Base-by-base conservation (phyloP, 768 basidiomycete genomes). In the Calocera cornea region DNA sequence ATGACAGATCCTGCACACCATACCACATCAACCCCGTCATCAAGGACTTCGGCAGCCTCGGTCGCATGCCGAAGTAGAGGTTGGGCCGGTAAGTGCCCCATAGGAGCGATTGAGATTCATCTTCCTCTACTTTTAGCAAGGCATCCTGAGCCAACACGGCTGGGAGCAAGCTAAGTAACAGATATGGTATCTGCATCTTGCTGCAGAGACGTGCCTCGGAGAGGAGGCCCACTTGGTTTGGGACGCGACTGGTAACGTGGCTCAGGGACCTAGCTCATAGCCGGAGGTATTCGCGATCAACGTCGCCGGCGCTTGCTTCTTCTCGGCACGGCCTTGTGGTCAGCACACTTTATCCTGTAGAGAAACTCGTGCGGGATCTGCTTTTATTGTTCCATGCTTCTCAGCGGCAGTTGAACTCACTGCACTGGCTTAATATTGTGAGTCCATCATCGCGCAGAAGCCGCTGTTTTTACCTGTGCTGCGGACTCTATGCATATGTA, bases 11-110 rank as follows among this genome's bases (percentile, higher is more conserved):
- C 41, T 91, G 86, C 8, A 90, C 87, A 34, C 94, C 91, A 75
- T 91, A 93, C 95, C 95, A 97, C 77, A 95, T 84, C 36, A 98
- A 83, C 14, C 95, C 95, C 1, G 90, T 92, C 86, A 94, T 84
- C 31, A 97, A 82, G n/a, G 90, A 92, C 72, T 90, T 85, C 0
- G 94, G 92, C 70, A 92, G 78, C 49, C 88, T 83, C 14, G 95
- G 91, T 64, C 91, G 80, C 50, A 97, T 80, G 22, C 95, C 95
- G 77, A 97, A 95, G 78, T 98, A 98, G n/a, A 97, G 82, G 73
- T 92, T 91, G 0, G 95, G 92, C 44, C 95, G 80, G 77, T 93
- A 97, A 0, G 89, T 80, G 0, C 92, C 92, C 91, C 91, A 94
- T 76, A 90, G 75, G 33, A 89, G 73, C 1, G 81, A 77, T n/a